Conservation (phyloP, 495 filamentous ascomycete genomes). For the Neurospora sp. region DNA sequence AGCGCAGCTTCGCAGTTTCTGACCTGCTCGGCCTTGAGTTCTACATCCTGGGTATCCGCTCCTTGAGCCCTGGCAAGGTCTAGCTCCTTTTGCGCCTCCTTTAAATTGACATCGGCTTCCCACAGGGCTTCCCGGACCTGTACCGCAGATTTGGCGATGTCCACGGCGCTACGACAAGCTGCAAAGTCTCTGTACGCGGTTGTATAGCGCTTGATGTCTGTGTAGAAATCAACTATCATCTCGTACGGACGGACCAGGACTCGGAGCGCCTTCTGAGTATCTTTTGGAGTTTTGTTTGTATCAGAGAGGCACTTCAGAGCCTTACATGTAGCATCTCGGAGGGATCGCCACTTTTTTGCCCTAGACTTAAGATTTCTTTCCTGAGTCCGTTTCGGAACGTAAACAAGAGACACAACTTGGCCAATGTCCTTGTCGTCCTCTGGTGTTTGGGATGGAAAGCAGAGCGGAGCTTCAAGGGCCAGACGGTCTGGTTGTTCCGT, state of each 20-base stretch:
- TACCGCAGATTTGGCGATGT: background rate
- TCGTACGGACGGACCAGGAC: background rate
- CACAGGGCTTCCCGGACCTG: background rate
- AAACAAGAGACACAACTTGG: background rate
- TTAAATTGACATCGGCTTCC: background rate
- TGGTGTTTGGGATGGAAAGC: background rate
- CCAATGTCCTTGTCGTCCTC: background rate
- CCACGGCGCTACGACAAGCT: background rate
- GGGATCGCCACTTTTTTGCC: background rate
- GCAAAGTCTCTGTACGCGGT: background rate
- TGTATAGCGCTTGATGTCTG: rapidly evolving
- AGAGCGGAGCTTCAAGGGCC: background rate
- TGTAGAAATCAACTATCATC: background rate
- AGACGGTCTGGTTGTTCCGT: background rate
- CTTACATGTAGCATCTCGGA: background rate
- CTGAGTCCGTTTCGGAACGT: no score
- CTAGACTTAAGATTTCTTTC: background rate
- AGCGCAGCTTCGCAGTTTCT: background rate
- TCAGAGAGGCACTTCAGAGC: background rate
- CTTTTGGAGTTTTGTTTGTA: background rate
- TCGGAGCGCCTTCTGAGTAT: background rate
- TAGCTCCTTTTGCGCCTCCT: background rate
- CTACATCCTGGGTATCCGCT: background rate
- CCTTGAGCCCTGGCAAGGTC: background rate
- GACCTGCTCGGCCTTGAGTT: background rate